A percentile compares a stretch with the other conserved stretches of the same genome.
Evolutionary conservation across 208 protist species (phyloP).

Genomic region (Leptomonas seymouri): DNA sequence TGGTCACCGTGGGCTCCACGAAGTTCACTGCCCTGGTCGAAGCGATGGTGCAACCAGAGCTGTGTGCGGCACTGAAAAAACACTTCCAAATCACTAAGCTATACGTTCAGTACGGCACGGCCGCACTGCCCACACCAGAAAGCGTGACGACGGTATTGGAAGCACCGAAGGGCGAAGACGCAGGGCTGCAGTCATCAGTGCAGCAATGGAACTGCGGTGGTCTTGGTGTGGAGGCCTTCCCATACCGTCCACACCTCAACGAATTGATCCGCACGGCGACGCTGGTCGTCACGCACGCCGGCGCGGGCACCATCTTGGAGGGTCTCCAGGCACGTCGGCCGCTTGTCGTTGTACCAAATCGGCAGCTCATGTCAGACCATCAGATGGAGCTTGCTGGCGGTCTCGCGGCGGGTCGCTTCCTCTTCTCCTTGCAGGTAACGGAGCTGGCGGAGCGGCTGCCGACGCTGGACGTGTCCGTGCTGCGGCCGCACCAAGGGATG

Average conservation of each 20-base stretch:
- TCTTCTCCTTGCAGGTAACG: conserved; percentile 64
- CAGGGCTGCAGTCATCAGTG: background rate
- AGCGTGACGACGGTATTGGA: conserved; percentile 1
- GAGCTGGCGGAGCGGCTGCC: conserved; percentile 44
- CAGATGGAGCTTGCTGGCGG: conserved; percentile 82
- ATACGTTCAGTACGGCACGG: conserved; percentile 80
- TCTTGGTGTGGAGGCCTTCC: conserved; percentile 71
- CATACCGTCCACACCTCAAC: conserved; percentile 65
- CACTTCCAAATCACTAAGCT: conserved; percentile 58
- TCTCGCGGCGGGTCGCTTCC: conserved; percentile 47
- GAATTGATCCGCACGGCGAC: conserved; percentile 48
- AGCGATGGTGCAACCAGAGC: conserved; percentile 39
- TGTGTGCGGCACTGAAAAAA: conserved; percentile 41
- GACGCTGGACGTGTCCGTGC: conserved; percentile 37
- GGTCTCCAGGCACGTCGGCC: conserved; percentile 58
- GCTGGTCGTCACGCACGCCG: conserved; percentile 89
- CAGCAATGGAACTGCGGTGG: conserved; percentile 32
- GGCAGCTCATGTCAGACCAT: conserved; percentile 88
- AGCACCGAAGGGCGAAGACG: background rate
- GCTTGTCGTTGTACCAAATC: conserved; percentile 89
- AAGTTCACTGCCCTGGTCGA: conserved; percentile 73
- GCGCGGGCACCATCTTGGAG: conserved; percentile 93
- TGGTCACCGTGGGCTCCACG: conserved; percentile 92
- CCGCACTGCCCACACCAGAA: conserved; percentile 5
- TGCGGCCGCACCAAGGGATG: conserved; percentile 58